These are phyloP conservation scores for Hortiboletus flavorubellus DNA, from an alignment of 768 basidiomycete genomes.

Conservation along the genomic window DNA sequence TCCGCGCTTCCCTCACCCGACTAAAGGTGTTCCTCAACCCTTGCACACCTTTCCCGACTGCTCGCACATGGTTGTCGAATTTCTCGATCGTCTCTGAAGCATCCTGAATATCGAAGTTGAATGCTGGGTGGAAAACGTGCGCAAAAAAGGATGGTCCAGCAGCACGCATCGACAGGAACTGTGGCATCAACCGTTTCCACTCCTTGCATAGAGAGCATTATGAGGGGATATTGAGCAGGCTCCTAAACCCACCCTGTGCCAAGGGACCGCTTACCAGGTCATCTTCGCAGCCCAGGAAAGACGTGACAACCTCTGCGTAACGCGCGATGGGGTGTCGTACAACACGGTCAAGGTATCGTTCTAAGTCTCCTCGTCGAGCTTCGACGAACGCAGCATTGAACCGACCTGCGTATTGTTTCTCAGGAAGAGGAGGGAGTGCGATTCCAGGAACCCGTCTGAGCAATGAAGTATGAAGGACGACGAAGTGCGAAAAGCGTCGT, in stretches of 20 bases:
- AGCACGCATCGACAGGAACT: constrained; percentile 56
- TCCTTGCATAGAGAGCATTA: constrained; percentile 43
- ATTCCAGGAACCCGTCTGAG: constrained; percentile 69
- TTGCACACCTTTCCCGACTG: constrained; percentile 67
- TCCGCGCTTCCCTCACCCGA: constrained; percentile 58
- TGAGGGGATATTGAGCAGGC: constrained; percentile 1
- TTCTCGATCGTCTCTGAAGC: constrained; percentile 53
- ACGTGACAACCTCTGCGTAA: constrained; percentile 75
- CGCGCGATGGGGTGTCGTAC: constrained; percentile 74
- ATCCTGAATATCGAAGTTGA: constrained; percentile 77
- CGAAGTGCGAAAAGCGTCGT: constrained; percentile 83
- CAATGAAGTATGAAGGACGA: constrained; percentile 70
- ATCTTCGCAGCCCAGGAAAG: constrained; percentile 74
- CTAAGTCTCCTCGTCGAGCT: constrained; percentile 75
- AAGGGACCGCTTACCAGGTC: constrained; percentile 55
- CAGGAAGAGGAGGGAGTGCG: constrained; percentile 76
- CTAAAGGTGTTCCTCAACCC: constrained; percentile 60
- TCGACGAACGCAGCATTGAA: constrained; percentile 83
- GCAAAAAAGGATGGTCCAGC: constrained; percentile 78
- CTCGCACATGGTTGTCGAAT: constrained; percentile 65
- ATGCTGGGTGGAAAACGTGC: constrained; percentile 79
- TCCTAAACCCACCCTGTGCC: not conserved
- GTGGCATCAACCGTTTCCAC: constrained; percentile 62
- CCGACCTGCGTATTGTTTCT: constrained; percentile 80
- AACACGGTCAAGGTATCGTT: constrained; percentile 68